These are phyloP conservation scores for Lactifluus pinguis DNA, from an alignment of 768 basidiomycete species.

Conservation along the genomic window DNA sequence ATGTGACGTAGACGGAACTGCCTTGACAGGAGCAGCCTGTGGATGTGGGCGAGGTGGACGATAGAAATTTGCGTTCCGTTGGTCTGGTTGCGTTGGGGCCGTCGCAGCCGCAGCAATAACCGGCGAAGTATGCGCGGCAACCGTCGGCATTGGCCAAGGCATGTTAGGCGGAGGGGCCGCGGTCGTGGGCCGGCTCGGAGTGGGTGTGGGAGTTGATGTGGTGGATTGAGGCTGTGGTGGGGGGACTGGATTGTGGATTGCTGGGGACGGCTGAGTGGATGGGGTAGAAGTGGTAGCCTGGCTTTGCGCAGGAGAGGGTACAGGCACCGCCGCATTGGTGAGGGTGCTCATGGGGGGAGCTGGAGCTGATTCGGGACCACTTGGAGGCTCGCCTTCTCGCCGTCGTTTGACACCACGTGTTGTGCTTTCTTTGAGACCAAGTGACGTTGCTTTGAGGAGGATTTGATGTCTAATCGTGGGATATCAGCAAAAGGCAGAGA, in stretches of 20 bases:
- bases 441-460: conserved; percentile 67
- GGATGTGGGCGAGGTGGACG: conserved; percentile 8
- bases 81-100: conserved; percentile 1
- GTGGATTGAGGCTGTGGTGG: conserved; percentile 11
- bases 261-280: conserved; percentile 18
- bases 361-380: conserved; percentile 2
- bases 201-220: conserved; percentile 10
- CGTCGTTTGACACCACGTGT: conserved; percentile 53
- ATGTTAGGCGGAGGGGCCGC: conserved; percentile 8
- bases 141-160: conserved; percentile 21
- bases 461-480: conserved; percentile 59
- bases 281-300: conserved; percentile 14
- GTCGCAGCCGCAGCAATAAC: conserved; percentile 12
- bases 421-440: conserved; percentile 72
- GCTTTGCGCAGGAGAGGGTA: conserved; percentile 17
- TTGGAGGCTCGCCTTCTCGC: conserved; percentile 28
- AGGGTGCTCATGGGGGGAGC: conserved; percentile 11
- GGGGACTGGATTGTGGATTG: conserved; percentile 10
- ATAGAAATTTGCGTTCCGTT: conserved; percentile 12
- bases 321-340: conserved; percentile 1
- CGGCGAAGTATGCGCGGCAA: conserved; percentile 18
- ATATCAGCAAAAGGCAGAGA: not conserved
- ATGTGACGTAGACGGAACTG: conserved; percentile 9
- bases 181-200: conserved; percentile 12
- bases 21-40: not conserved